Evolutionary conservation across 1,284 basidiomycete species (phyloP).

Genomic region (Fereydounia khargensis): DNA sequence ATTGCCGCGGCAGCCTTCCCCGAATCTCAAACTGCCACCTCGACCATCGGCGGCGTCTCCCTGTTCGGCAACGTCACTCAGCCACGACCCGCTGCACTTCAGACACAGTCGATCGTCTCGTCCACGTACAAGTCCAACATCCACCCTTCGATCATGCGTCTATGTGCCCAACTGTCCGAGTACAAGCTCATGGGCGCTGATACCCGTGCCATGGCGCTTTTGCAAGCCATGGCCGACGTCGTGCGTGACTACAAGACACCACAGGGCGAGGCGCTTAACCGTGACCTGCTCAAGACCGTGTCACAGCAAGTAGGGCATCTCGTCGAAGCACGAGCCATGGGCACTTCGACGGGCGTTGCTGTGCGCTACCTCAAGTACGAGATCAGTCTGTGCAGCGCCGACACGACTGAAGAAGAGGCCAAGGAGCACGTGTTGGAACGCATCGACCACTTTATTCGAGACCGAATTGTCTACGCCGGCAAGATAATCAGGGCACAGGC

Average conservation of each 20-base stretch:
- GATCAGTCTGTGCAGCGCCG: slow-evolving; percentile 86
- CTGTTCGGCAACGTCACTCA: slow-evolving; percentile 50
- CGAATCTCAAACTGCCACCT: slow-evolving; percentile 10
- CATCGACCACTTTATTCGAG: slow-evolving; percentile 90
- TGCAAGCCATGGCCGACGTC: slow-evolving; percentile 48
- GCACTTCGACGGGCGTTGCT: slow-evolving; percentile 92
- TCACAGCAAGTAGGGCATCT: slow-evolving; percentile 79
- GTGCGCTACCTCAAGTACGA: slow-evolving; percentile 93
- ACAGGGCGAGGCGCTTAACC: slow-evolving; percentile 46
- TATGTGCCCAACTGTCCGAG: slow-evolving; percentile 45
- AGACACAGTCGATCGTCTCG: slow-evolving; percentile 26
- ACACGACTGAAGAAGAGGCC: slow-evolving; percentile 91
- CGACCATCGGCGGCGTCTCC: slow-evolving; percentile 24
- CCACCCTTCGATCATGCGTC: slow-evolving; percentile 47
- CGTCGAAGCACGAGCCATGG: slow-evolving; percentile 80
- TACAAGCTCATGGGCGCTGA: slow-evolving; percentile 52
- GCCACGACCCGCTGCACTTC: slow-evolving; percentile 27
- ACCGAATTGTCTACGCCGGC: slow-evolving; percentile 88
- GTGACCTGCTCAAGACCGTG: slow-evolving; percentile 48
- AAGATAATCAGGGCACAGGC: slow-evolving; percentile 82
- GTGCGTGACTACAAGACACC: slow-evolving; percentile 55
- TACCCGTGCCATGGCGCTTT: slow-evolving; percentile 49
- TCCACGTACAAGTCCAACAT: slow-evolving; percentile 40
- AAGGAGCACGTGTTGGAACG: slow-evolving; percentile 78
- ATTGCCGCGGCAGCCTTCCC: slow-evolving; percentile 7